Conservation (phyloP, 306 rosid genomes). For the Cucurbita argyrosperma region DNA sequence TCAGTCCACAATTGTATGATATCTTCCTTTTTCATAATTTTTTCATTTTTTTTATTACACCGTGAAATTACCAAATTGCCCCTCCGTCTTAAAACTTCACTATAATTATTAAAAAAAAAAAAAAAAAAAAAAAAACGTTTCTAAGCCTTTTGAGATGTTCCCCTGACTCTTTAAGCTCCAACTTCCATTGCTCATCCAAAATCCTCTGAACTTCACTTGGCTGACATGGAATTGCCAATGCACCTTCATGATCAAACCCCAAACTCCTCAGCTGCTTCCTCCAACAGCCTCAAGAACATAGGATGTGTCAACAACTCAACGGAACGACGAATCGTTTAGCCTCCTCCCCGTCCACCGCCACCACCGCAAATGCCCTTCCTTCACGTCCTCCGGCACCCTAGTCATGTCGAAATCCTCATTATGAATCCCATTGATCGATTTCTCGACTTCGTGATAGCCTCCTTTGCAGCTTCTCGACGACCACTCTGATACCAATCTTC, state of each 20-base stretch:
- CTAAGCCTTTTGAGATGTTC: no score
- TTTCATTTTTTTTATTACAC: no score
- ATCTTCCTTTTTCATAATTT: no score
- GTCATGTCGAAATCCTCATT: background rate
- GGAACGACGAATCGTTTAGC: slow-evolving; percentile 58
- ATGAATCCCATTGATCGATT: background rate
- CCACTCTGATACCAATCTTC: slow-evolving; percentile 30
- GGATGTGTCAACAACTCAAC: slow-evolving; percentile 48
- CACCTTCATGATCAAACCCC: slow-evolving; percentile 74
- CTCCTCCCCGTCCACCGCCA: slow-evolving; percentile 34
- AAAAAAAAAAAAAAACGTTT: no score
- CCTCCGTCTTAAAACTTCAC: no score
- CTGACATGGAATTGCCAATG: slow-evolving; percentile 50
- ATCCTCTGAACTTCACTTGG: slow-evolving; percentile 53
- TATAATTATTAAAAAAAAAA: no score
- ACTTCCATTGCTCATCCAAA: slow-evolving; percentile 24
- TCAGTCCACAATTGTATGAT: no score
- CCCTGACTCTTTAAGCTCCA: background rate
- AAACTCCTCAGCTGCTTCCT: slow-evolving; percentile 64
- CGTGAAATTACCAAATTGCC: no score
- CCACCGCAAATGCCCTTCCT: slow-evolving; percentile 84
- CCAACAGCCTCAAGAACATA: slow-evolving; percentile 42
- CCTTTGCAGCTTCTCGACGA: slow-evolving; percentile 49
- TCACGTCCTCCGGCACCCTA: slow-evolving; percentile 57
- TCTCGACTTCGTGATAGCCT: slow-evolving; percentile 27